A percentile compares a stretch with the other conserved stretches of the same genome.
Conservation (phyloP, 371 early-diverging fungal genomes). For the Nematocida ausubeli region DNA sequence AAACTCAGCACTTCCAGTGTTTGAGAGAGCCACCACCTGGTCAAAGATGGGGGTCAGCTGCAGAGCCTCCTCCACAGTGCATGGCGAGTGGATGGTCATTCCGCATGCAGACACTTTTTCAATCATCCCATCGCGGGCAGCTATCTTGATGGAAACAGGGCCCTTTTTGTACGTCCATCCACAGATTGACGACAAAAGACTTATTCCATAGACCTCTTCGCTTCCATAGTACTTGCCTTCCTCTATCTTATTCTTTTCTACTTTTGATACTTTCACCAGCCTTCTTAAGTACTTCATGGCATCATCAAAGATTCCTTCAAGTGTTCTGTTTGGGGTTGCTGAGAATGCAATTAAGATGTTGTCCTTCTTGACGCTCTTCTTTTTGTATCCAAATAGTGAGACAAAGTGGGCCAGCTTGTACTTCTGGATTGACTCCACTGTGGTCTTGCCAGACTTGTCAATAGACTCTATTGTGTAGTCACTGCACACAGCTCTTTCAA, state of each 20-base stretch:
- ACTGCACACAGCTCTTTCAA: neutral
- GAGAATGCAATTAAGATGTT: neutral
- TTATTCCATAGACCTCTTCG: slow-evolving; percentile 1
- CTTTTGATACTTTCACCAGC: neutral
- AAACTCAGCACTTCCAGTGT: slow-evolving; percentile 4
- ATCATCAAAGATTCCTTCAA: slow-evolving; percentile 4
- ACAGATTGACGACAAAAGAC: neutral
- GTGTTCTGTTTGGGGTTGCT: neutral
- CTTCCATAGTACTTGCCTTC: slow-evolving; percentile 9
- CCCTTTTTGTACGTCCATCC: neutral
- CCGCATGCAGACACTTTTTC: neutral
- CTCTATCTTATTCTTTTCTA: neutral
- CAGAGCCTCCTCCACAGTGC: neutral
- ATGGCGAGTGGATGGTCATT: neutral
- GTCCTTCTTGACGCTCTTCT: neutral
- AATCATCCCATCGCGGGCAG: neutral
- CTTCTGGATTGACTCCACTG: neutral
- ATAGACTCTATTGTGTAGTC: neutral
- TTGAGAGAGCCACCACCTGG: neutral
- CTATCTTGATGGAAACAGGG: neutral
- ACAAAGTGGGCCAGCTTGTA: slow-evolving; percentile 25
- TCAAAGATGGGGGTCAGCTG: neutral
- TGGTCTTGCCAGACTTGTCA: neutral
- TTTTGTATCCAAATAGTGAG: slow-evolving; percentile 1
- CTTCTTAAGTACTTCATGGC: neutral